Evolutionary conservation across 2,329 filamentous ascomycete genomes (phyloP), one percentile per base, ranked within the genome.

Genomic region (Dactylellina sp.): DNA sequence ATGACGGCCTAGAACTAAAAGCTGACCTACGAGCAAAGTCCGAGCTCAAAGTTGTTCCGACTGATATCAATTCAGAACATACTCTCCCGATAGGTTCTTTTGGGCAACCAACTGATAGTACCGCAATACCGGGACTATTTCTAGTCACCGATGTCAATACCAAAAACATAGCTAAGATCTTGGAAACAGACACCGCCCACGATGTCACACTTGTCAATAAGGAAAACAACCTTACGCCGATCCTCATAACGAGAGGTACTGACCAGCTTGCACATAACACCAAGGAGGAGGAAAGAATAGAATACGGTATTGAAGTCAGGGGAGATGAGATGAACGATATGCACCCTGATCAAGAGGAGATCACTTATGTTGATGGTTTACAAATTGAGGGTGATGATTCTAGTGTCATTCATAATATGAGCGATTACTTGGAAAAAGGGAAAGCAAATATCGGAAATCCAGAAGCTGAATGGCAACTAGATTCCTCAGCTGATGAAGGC

Each of bases 401-500:
- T 7, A 25, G 57, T 2, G 20, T 42, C 25, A 71, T 68, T 52
- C 63, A 49, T n/a, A 71, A 76, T 39, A 64, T 66, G 2, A 68
- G 66, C 2, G 70, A 76, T 32, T 78, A 77, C 50, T 44, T 77
- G 20, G 76, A 71, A 32, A 68, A 65, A n/a, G 77, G 75, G 2
- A 75, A 75, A 18, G 76, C 76, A 20, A 76, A 77, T 76, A 82
- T 83, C 59, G 82, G 81, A 32, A 82, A 84, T 49, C 81, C 84
- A 60, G 84, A 90, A 47, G 89, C 90, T 1, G 93, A 97, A 81
- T 98, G 92, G 91, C 92, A 96, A 79, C 83, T 85, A 6, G 91
- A 94, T 78, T 93, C 90, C 0, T 91, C 89, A 0, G 90, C 90
- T 0, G 90, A 90, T 79, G 87, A 89, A 52, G 49, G 44, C 28